These are phyloP conservation scores for Stropharia rugosoannulata DNA, from an alignment of 768 basidiomycete species.

Conservation along the genomic window DNA sequence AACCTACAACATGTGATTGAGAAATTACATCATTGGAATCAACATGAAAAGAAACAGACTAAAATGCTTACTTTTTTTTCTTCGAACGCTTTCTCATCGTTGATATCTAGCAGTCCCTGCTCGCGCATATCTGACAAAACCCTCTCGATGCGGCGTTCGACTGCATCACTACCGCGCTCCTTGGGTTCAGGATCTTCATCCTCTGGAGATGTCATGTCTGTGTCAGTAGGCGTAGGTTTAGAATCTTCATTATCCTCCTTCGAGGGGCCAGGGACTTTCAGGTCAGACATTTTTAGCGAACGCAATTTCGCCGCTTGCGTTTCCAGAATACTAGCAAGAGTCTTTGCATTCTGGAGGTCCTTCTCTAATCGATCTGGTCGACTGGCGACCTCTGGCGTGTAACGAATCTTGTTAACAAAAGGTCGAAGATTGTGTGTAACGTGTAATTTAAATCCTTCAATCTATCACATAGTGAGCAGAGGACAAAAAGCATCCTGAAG, in stretches of 20 bases:
- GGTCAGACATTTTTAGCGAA: slow-evolving; percentile 30
- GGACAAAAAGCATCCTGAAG: neutral
- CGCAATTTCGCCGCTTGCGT: slow-evolving; percentile 60
- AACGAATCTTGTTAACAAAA: slow-evolving; percentile 75
- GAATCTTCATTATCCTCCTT: slow-evolving; percentile 21
- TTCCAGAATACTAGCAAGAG: slow-evolving; percentile 74
- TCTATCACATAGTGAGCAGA: slow-evolving; percentile 43
- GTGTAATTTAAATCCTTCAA: slow-evolving; percentile 93
- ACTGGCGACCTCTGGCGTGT: slow-evolving; percentile 80
- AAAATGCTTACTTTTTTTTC: slow-evolving; percentile 61
- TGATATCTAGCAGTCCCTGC: slow-evolving; percentile 55
- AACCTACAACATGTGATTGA: slow-evolving; percentile 42
- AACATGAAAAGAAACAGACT: slow-evolving; percentile 9
- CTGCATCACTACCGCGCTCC: slow-evolving; percentile 72
- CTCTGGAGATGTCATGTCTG: slow-evolving; percentile 28
- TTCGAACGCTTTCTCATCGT: slow-evolving; percentile 66
- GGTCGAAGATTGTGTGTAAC: slow-evolving; percentile 80
- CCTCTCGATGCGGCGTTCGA: slow-evolving; percentile 81
- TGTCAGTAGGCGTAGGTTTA: slow-evolving; percentile 25
- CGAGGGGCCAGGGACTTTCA: slow-evolving; percentile 11
- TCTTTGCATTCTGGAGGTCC: slow-evolving; percentile 76
- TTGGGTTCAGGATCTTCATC: slow-evolving; percentile 53
- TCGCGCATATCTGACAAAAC: slow-evolving; percentile 69
- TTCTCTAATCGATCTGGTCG: slow-evolving; percentile 77
- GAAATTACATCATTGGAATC: slow-evolving; percentile 20